Conservation (phyloP, 2,329 filamentous ascomycete genomes). For the Penicillium sclerotigenum region DNA sequence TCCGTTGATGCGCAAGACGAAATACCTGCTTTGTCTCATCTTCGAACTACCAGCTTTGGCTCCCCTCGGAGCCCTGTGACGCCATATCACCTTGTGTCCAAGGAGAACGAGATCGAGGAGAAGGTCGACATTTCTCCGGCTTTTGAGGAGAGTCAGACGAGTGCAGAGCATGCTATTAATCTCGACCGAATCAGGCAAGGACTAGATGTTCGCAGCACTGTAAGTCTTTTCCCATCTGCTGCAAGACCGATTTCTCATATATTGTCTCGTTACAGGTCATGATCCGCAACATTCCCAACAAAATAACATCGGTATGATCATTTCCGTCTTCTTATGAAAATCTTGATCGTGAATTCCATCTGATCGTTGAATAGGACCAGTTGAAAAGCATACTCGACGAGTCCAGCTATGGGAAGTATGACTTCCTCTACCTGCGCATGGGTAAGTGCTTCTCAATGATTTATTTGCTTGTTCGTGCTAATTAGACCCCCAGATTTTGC, state of each 20-base stretch:
- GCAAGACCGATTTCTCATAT: constrained; percentile 2
- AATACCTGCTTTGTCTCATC: not conserved
- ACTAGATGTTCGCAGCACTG: constrained; percentile 7
- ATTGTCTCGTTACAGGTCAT: constrained; percentile 62
- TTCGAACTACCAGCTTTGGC: not conserved
- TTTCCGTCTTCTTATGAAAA: not conserved
- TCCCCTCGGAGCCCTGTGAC: not conserved
- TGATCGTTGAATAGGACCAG: constrained; percentile 50
- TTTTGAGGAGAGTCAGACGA: not conserved
- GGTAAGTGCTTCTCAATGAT: constrained; percentile 38
- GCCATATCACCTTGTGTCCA: not conserved
- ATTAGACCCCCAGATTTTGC: constrained; percentile 59
- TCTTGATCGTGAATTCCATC: not conserved
- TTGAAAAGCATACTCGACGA: constrained; percentile 77
- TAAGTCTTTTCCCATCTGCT: not conserved
- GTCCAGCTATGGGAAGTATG: constrained; percentile 76
- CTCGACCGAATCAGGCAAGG: not conserved
- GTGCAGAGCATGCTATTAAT: not conserved
- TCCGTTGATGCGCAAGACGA: not conserved
- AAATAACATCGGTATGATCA: constrained; percentile 59
- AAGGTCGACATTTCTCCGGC: not conserved
- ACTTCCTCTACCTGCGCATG: constrained; percentile 93
- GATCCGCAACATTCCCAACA: constrained; percentile 90
- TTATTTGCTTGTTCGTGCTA: not conserved
- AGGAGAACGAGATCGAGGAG: not conserved